Percentiles rank a stretch among this genome's conserved stretches.
These are phyloP conservation scores for Phytophthora meadii DNA, from an alignment of 352 stramenopile species.

Conservation along the genomic window DNA sequence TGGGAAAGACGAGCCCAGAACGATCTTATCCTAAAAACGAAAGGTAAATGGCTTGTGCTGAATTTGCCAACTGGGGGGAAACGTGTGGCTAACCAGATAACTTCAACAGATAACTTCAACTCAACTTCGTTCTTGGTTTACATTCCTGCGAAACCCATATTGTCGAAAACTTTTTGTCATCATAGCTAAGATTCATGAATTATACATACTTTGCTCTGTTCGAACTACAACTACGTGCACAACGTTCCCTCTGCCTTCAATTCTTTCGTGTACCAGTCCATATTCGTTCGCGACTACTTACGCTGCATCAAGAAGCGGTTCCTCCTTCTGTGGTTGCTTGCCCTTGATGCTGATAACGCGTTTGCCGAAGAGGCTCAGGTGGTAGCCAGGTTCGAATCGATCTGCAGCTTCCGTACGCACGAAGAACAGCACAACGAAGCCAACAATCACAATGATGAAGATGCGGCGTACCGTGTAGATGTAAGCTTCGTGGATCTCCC, in stretches of 20 bases:
- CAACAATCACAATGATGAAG: slow-evolving; percentile 62
- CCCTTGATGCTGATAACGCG: slow-evolving; percentile 65
- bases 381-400: slow-evolving; percentile 73
- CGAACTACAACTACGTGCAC: too few relatives aligned
- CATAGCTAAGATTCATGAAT: too few relatives aligned
- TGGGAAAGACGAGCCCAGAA: slow-evolving; percentile 5
- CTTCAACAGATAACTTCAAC: neutral
- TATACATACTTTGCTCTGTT: too few relatives aligned
- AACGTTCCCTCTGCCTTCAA: too few relatives aligned
- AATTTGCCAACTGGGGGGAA: neutral
- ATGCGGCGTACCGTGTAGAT: slow-evolving; percentile 72
- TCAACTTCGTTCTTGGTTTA: neutral
- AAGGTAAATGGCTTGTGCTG: too few relatives aligned
- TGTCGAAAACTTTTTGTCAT: too few relatives aligned
- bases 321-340: slow-evolving; percentile 39
- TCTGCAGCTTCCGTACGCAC: slow-evolving; percentile 68
- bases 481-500: slow-evolving; percentile 60
- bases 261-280: too few relatives aligned
- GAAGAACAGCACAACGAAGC: slow-evolving; percentile 62
- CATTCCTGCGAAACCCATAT: too few relatives aligned
- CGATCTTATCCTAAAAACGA: too few relatives aligned
- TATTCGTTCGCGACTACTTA: neutral
- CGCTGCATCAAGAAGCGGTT: slow-evolving; percentile 23
- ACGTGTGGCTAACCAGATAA: neutral
- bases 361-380: slow-evolving; percentile 64